Evolutionary conservation across 345 rosid genomes (phyloP).

Genomic region (Orychophragmus violaceus): DNA sequence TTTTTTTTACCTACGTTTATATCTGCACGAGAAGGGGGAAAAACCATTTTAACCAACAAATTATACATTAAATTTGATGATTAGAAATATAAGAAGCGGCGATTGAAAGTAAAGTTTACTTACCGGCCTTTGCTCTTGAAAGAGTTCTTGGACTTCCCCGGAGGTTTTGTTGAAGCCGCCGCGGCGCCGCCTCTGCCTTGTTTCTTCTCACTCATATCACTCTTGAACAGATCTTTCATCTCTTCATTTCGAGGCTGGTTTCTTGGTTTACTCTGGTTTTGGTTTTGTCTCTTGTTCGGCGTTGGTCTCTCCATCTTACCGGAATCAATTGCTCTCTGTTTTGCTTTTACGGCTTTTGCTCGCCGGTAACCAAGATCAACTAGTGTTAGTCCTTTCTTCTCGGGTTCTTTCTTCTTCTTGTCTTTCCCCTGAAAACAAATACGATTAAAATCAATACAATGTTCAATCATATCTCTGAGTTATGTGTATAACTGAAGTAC

Average conservation of each 20-base stretch:
- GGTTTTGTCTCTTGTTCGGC: constrained; percentile 40
- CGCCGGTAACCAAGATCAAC: constrained; percentile 75
- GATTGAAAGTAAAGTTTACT: constrained; percentile 1
- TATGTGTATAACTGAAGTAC: constrained; percentile 8
- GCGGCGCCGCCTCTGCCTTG: constrained; percentile 39
- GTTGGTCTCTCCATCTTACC: constrained; percentile 55
- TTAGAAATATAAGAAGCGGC: background rate
- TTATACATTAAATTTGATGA: background rate
- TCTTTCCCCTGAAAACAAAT: constrained; percentile 32
- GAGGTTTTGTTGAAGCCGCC: constrained; percentile 32
- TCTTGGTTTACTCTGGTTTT: constrained; percentile 40
- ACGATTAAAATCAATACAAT: background rate
- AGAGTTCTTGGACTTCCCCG: constrained; percentile 52
- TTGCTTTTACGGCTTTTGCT: constrained; percentile 84
- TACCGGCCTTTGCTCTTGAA: constrained; percentile 97
- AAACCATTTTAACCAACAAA: background rate
- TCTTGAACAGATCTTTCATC: constrained; percentile 76
- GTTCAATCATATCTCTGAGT: background rate
- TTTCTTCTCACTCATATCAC: constrained; percentile 76
- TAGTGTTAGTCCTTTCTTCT: constrained; percentile 59
- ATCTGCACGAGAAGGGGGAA: constrained; percentile 11
- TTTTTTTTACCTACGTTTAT: constrained; percentile 27
- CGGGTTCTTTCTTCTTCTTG: constrained; percentile 49
- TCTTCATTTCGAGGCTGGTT: constrained; percentile 62
- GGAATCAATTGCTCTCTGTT: constrained; percentile 59